These are phyloP conservation scores for Poterioochromonas sp. DNA, from an alignment of 352 stramenopile species.

Conservation along the genomic window DNA sequence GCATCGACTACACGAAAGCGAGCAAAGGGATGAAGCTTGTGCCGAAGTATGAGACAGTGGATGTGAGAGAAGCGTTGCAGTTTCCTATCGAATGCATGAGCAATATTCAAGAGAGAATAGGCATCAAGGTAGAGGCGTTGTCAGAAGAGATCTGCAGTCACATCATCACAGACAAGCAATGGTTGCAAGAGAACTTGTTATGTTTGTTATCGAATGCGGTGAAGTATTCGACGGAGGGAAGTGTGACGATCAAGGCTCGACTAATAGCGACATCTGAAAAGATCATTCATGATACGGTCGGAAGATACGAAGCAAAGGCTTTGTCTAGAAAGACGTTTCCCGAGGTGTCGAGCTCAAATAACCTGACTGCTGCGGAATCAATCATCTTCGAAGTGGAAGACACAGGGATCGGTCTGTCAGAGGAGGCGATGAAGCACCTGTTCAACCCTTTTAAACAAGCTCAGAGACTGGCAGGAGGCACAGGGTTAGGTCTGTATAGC, in stretches of 20 bases:
- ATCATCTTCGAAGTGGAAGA: neutral
- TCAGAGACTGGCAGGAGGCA: neutral
- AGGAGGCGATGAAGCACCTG: neutral
- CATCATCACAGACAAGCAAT: neutral
- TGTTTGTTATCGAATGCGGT: constrained; percentile 17
- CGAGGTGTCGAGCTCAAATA: too few species aligned
- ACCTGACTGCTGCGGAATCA: too few species aligned
- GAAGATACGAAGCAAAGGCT: too few species aligned
- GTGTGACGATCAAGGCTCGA: too few species aligned
- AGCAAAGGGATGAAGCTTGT: neutral
- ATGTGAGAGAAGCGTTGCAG: neutral
- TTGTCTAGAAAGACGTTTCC: too few species aligned
- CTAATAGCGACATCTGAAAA: too few species aligned
- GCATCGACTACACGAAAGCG: neutral
- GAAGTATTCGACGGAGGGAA: neutral
- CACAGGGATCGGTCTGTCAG: neutral
- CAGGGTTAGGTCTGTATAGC: constrained; percentile 14
- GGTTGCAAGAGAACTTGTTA: neutral
- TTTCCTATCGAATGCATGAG: neutral
- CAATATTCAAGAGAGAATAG: neutral
- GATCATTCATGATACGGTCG: too few species aligned
- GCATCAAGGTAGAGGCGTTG: neutral
- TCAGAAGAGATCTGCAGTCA: neutral
- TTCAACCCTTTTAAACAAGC: constrained; percentile 1
- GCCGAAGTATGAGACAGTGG: neutral